A percentile compares a stretch with the other conserved stretches of the same genome.
Conservation (phyloP, 257 asterid species). For the Solanum gracilifrons region DNA sequence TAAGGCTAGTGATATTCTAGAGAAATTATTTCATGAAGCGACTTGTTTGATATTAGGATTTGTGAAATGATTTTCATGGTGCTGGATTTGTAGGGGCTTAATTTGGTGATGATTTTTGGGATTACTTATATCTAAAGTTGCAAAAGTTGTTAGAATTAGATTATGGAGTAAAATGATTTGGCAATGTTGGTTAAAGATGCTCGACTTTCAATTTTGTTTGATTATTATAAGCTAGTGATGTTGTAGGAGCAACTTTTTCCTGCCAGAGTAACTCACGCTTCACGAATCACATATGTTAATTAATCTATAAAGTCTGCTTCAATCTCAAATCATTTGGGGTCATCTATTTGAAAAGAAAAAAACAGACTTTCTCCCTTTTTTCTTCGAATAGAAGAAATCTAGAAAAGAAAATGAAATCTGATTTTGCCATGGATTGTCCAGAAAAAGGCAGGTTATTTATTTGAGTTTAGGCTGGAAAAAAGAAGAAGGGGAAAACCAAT, state of each 20-base stretch:
- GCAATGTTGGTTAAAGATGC: not conserved
- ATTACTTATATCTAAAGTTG: not conserved
- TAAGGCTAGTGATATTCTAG: not conserved
- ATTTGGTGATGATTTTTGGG: not conserved
- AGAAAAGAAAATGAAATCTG: not conserved
- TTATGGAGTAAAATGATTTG: not conserved
- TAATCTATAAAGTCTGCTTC: not conserved
- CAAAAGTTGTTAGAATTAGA: not conserved
- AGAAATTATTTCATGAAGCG: not conserved
- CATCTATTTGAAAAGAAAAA: not conserved
- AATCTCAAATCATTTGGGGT: not conserved
- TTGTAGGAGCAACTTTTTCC: not conserved
- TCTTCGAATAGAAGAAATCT: not conserved
- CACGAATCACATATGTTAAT: not conserved
- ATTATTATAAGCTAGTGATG: not conserved
- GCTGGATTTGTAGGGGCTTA: not conserved
- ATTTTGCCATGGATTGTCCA: not conserved
- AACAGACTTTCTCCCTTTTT: not conserved
- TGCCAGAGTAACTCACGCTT: not conserved
- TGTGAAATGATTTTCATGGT: not conserved
- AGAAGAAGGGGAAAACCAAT: not conserved
- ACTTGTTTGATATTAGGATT: not conserved
- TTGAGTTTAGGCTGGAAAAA: not conserved
- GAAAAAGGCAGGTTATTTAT: not conserved
- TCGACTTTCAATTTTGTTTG: not conserved